Evolutionary conservation across 208 protist species (phyloP), one percentile per base, ranked within the genome.

Genomic region (Trypanosomatidae sp.): DNA sequence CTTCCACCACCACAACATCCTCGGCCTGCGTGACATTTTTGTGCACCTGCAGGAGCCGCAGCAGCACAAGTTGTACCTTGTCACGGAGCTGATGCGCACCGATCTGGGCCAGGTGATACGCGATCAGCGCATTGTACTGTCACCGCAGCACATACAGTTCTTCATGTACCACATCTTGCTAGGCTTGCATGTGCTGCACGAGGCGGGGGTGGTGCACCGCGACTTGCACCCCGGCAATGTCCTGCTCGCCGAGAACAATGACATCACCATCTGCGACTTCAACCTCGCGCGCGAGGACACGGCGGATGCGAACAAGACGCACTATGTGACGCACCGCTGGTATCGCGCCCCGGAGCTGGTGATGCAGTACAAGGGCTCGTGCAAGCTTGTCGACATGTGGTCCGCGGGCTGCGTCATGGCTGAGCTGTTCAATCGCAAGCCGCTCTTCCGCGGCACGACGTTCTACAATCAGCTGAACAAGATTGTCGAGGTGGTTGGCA

Each of bases 281-380:
- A 97, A 97, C 53, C 77, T 98, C 16, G 96, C 96, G 10, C 74
- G 91, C 24, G 75, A 92, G 44, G 80, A 93, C 39, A 85, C 74
- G 27, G 56, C 56, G 48, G 78, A 89, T 48, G 51, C 68, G 21
- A 86, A 87, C 57, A 88, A 93, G 48, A 97, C 92, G 4, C 87
- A 95, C 57, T 97, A 97, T 63, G 92, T 97, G 7, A 92, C 89
- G 5, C 88, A 94, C 56, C 85, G 96, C 41, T 98, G 96, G 96
- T 98, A 98, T 55, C 74, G 96, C 25, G 96, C 96, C 4, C 96
- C 96, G 11, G 96, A 98, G 59, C 90, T 98, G 42, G 89, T 98
- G 8, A 88, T 98, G 44, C 93, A 96, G 49, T 96, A 81, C 49
- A 96, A 87, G 46, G 70, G 85, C 37, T 98, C 96, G 59, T 87